These are phyloP conservation scores for Suillus decipiens DNA, from an alignment of 768 basidiomycete species.

Conservation along the genomic window DNA sequence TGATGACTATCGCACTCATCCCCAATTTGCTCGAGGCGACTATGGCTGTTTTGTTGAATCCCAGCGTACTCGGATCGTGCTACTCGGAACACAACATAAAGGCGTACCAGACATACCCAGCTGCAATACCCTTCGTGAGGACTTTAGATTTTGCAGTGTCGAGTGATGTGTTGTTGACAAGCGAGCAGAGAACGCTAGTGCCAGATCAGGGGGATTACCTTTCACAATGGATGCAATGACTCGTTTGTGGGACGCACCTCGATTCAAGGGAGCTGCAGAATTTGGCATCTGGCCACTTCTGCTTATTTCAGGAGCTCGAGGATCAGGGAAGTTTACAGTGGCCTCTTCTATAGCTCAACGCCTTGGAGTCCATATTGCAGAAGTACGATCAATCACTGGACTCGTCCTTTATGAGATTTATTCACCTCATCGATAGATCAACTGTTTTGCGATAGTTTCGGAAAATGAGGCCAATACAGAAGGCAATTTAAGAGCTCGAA, in stretches of 20 bases:
- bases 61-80: conserved; percentile 69
- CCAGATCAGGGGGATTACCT: neutral
- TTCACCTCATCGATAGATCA: conserved; percentile 51
- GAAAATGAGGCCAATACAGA: conserved; percentile 79
- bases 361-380: conserved; percentile 77
- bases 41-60: conserved; percentile 87
- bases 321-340: conserved; percentile 77
- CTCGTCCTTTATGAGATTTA: neutral
- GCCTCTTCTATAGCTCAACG: conserved; percentile 55
- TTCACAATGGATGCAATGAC: conserved; percentile 48
- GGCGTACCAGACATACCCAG: conserved; percentile 53
- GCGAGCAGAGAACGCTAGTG: neutral
- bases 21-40: conserved; percentile 61
- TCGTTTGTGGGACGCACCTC: conserved; percentile 60
- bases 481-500: conserved; percentile 64
- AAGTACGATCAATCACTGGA: conserved; percentile 44
- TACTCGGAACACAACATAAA: conserved; percentile 74
- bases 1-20: conserved; percentile 44
- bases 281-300: conserved; percentile 70
- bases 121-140: conserved; percentile 55
- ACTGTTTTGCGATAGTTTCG: conserved; percentile 81
- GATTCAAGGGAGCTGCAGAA: conserved; percentile 55
- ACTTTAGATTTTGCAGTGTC: neutral
- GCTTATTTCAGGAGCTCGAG: conserved; percentile 76
- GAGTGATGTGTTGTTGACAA: neutral